Base-by-base conservation (phyloP, 345 rosid species). In the Citrus sp. region DNA sequence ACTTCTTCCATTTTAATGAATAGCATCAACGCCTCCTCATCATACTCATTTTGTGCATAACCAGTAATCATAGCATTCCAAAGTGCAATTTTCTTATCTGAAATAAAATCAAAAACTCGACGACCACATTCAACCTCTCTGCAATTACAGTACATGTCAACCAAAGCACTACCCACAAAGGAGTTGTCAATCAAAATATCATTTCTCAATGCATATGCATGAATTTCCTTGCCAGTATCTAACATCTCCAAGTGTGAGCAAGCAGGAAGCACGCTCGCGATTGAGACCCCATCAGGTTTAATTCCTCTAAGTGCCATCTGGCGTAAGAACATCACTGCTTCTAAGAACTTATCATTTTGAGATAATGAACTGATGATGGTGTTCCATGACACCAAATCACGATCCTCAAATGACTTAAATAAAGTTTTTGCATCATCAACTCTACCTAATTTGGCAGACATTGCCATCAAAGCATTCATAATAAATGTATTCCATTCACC, bases 11-110 rank as follows among this genome's bases (percentile, higher is more conserved):
- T 92, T 81, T 88, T 89, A 70, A 87, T 81, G 79, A 92, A 95
- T 79, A 95, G 82, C 76, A 55, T 81, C 83, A 91, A 83, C 0
- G 98, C 99, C 77, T 92, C 87, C 54, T 86, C 81, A 77, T 91
- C 90, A 62, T 78, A 79, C 82, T 91, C 94, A 69, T 90, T 89
- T 78, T 91, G 97, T 6, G 95, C 88, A 88, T 88, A 93, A 12
- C 99, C 98, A 70, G 95, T 71, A 65, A 95, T 90, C 97, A 95
- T 92, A 56, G 99, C 96, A 87, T 93, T 95, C 98, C 96, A 95
- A 70, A 94, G 80, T 22, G 83, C 95, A 70, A 83, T 84, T 83
- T 80, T 87, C 83, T 80, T 79, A 70, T 88, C 88, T 55, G 49
- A 69, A 40, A 87, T 77, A 38, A 86, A 72, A 81, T 92, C 84